A percentile compares a stretch with the other conserved stretches of the same genome.
Conservation (phyloP, 805 yeast species). For the Spencermartinsiella europaea region DNA sequence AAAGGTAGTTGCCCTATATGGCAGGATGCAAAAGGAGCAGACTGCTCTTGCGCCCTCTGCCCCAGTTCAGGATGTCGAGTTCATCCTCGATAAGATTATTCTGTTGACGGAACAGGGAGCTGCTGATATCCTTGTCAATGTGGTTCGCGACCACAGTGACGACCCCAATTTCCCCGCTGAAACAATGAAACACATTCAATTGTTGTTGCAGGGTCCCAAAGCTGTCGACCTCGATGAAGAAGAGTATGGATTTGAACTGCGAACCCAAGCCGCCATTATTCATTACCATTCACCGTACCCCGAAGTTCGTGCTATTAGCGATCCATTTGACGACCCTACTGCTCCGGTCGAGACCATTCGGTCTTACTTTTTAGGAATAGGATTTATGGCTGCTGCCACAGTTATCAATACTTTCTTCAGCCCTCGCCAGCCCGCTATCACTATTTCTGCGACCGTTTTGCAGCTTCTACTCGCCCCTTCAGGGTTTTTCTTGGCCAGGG, state of each 20-base stretch:
- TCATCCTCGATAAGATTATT: conserved; percentile 5
- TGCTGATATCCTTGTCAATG: conserved; percentile 35
- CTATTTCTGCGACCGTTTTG: conserved; percentile 39
- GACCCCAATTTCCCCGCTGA: conserved; percentile 44
- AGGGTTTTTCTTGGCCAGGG: conserved; percentile 40
- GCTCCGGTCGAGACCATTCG: conserved; percentile 45
- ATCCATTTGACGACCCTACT: conserved; percentile 44
- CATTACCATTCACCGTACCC: conserved; percentile 48
- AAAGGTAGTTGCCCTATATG: too few species aligned
- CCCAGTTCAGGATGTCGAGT: too few species aligned
- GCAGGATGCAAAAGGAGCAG: conserved; percentile 99
- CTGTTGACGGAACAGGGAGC: conserved; percentile 36
- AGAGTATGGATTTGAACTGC: conserved; percentile 1
- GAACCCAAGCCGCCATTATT: conserved; percentile 34
- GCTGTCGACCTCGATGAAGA: conserved; percentile 8
- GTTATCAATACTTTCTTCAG: too few species aligned
- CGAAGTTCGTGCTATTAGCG: conserved; percentile 52
- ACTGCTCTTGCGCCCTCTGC: conserved; percentile 99
- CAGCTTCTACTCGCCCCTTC: conserved; percentile 47
- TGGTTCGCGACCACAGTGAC: conserved; percentile 38
- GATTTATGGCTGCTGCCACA: conserved; percentile 48
- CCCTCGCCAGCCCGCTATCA: too few species aligned
- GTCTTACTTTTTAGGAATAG: conserved; percentile 33
- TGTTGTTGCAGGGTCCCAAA: conserved; percentile 11
- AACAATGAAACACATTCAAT: conserved; percentile 34